Base-by-base conservation (phyloP, 2,329 filamentous ascomycete species). In the Verticillium klebahnii region DNA sequence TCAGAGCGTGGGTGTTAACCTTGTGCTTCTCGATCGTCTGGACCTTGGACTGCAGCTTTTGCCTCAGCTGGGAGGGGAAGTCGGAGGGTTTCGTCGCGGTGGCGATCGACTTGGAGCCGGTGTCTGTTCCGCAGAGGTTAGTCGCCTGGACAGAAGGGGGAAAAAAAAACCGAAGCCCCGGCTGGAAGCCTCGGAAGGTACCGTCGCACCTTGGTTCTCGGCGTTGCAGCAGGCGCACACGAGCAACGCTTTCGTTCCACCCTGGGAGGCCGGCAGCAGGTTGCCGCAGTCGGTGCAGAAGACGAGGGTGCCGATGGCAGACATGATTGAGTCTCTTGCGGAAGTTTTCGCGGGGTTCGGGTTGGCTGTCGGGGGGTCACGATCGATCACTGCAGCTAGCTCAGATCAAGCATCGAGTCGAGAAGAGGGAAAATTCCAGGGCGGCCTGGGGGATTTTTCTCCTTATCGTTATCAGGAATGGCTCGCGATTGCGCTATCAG, bases 211-310 rank as follows among this genome's bases (percentile, higher is more conserved):
- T 88, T 86, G 89, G 73, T 94, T 96, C 71, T 91, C 85, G 50
- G 91, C 86, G 65, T 91, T 92, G 75, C 94, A 98, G 73, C 93
- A 89, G 70, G 92, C 90, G 81, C 94, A 99, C 67, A 84, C 82
- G 62, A 98, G 79, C 62, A 90, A 84, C 61, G 90, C 89, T 72
- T 92, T 90, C 68, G 86, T 83, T 63, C 88, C 89, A 64, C 91
- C 92, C 65, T 89, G 89, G 56, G 91, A 92, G 59, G 89, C 85
- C 60, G 95, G 92, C 50, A 98, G 81, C 3, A 97, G 83, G 74
- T 96, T 96, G 64, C 94, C 94, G 75, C 94, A 98, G 73, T 93
- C 91, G 60, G 85, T 91, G 80, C 94, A 98, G 76, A 98, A 98
- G 39, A 97, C 89, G 50, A 98, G 82, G 59, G 93, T 94, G 61